Base-by-base conservation (phyloP, 2,329 filamentous ascomycete genomes). In the Neurospora crassa region DNA sequence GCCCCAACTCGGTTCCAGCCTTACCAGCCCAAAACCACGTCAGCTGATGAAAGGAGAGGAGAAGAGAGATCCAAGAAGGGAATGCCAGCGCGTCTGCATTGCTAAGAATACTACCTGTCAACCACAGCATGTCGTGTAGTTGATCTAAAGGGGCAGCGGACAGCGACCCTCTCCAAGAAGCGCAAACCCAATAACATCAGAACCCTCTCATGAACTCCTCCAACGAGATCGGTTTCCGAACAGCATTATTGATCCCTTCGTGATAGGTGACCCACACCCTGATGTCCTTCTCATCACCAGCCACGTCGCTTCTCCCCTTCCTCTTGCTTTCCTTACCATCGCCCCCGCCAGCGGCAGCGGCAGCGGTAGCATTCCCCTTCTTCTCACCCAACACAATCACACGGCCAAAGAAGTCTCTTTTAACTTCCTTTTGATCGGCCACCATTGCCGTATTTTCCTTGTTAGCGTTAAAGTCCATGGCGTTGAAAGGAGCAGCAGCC, bases 241-340 rank as follows among this genome's bases (percentile, higher is more conserved):
- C 94, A 12, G 94, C 94, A 84, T 97, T 97, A 71, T 93, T 96
- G 79, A 93, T 90, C 0, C 94, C 94, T 82, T 97, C 94, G 77
- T 97, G 90, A 80, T 90, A 97, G 1, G 37, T 71, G 45, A 40
- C 43, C 67, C 16, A 16, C n/a, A 45, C 29, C 18, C 29, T 67
- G 68, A 41, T 69, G 68, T 34, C 68, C 69, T 70, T 63, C 7
- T 70, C 16, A 29, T 40, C 34, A n/a, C 34, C 43, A 69, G 40
- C 63, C 53, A 41, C n/a, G 40, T 70, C 63, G 37, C 53, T 75
- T 77, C 68, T 71, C 72, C 47, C 67, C 77, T 69, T 69, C 73
- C 5, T 71, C 7, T 37, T 63, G 53, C 53, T 63, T 37, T 63
- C 53, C 14, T 63, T 63, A 16, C 53, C 8, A 34, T 63, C 29